Percentiles rank a stretch among this genome's conserved stretches.
Conservation (phyloP, 768 basidiomycete species). For the Cystobasidium ongulense region DNA sequence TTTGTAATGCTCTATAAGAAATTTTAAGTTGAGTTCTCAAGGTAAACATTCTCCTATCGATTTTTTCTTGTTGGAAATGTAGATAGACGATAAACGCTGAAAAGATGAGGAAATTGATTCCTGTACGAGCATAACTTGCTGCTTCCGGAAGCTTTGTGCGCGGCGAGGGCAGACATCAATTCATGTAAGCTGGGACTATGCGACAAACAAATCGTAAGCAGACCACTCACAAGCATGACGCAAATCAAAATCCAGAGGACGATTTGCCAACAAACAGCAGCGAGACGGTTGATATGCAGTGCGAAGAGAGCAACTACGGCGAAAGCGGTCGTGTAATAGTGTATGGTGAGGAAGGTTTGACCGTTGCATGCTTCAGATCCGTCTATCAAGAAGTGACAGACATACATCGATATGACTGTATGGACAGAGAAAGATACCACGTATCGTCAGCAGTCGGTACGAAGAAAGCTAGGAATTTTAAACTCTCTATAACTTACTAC, state of each 20-base stretch:
- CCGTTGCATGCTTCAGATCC: conserved; percentile 7
- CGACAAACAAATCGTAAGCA: too few species aligned
- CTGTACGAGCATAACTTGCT: not conserved
- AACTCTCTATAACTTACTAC: not conserved
- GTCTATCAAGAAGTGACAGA: conserved; percentile 24
- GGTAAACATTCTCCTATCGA: conserved; percentile 46
- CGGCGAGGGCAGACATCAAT: too few species aligned
- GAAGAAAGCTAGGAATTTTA: not conserved
- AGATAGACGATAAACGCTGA: conserved; percentile 70
- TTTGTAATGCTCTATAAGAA: conserved; percentile 61
- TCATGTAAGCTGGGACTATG: too few species aligned
- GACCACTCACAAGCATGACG: conserved; percentile 10
- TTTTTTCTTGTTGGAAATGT: conserved; percentile 49
- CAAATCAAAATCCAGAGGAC: not conserved
- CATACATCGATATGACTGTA: conserved; percentile 10
- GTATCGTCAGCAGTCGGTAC: not conserved
- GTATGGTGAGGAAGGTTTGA: conserved; percentile 11
- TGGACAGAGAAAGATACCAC: not conserved
- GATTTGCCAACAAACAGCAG: not conserved
- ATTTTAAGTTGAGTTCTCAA: conserved; percentile 64
- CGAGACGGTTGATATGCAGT: conserved; percentile 12
- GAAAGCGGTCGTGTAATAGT: not conserved
- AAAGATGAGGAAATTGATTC: conserved; percentile 64
- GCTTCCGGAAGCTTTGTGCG: conserved; percentile 3
- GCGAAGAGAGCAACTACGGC: conserved; percentile 20